A percentile compares a stretch with the other conserved stretches of the same genome.
phyloP scores from a whole-genome alignment of 495 filamentous ascomycete species.

The Choiromyces venosus region DNA sequence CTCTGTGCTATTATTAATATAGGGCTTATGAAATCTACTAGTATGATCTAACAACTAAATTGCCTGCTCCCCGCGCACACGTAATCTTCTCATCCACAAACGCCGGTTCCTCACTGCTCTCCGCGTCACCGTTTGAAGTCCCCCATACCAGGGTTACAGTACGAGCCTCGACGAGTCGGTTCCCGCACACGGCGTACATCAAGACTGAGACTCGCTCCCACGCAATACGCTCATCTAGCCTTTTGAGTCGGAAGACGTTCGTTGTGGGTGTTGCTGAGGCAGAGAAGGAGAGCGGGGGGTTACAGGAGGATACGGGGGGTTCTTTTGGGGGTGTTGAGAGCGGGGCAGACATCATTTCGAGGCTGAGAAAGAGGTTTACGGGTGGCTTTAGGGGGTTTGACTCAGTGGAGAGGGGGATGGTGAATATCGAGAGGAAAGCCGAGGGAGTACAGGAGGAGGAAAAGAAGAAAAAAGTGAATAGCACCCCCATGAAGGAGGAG shows the following conservation, averaged over 20 bases:
- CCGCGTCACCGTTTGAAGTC: slow-evolving; percentile 7
- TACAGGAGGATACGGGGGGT: slow-evolving; percentile 2
- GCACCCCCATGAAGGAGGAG: slow-evolving; percentile 1
- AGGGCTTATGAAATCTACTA: neutral
- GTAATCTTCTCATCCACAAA: slow-evolving; percentile 21
- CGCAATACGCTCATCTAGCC: slow-evolving; percentile 2
- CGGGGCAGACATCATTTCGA: slow-evolving; percentile 14
- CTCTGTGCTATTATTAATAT: neutral
- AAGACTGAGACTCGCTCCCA: slow-evolving; percentile 1
- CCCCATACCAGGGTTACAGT: slow-evolving; percentile 23
- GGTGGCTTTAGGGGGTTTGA: slow-evolving; percentile 21
- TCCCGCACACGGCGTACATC: slow-evolving; percentile 24
- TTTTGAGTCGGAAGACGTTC: slow-evolving; percentile 2
- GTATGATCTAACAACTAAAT: slow-evolving; percentile 28
- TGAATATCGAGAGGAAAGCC: neutral
- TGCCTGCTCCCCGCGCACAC: slow-evolving; percentile 23
- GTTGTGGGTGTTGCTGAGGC: neutral
- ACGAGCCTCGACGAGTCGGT: slow-evolving; percentile 16
- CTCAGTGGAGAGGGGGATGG: neutral
- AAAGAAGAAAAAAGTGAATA: no score
- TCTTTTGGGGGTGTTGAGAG: slow-evolving; percentile 8
- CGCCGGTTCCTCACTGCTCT: slow-evolving; percentile 19
- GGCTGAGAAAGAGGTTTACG: slow-evolving; percentile 17
- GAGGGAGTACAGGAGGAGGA: neutral
- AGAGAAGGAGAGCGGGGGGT: slow-evolving; percentile 5